Evolutionary conservation across 306 rosid species (phyloP), one percentile per base, ranked within the genome.

Genomic region (Fragaria vesca): DNA sequence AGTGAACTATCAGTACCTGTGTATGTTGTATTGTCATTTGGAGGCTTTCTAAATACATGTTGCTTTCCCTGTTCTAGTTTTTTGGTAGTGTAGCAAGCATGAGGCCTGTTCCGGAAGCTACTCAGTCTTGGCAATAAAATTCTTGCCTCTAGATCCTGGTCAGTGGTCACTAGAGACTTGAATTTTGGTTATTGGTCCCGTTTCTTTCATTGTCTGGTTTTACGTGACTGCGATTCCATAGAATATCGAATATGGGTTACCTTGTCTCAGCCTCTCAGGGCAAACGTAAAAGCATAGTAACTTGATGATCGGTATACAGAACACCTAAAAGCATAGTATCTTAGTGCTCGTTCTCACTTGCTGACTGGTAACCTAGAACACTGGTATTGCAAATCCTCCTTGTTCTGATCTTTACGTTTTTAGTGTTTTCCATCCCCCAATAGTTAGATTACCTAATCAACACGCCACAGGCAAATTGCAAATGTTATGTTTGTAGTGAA

Each of bases 11-110:
- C 74, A n/a, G 80, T 77, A 82, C 72, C 82, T 80, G 72, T 84
- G 84, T 75, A 85, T 82, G 85, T 82, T 80, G 77, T 80, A 75
- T 78, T 76, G 83, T 65, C 82, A 78, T 78, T 61, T 79, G 82
- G 82, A 88, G 82, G 78, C 78, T 85, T 85, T 51, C 70, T 79
- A 12, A 81, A 74, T 80, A 75, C 76, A 71, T 79, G 73, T 69
- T 81, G 71, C 67, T 52, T 71, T 80, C 79, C 34, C 78, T 74
- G 46, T 62, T 69, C 69, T 72, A 5, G 17, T 69, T 2, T 10
- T 78, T 72, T 85, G 42, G 34, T 45, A 24, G 12, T 78, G 65
- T 47, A 78, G 70, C 60, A 78, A 42, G 73, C 75, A 69, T 69
- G 30, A 63, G n/a, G 76, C 34, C 1, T 20, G 1, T n/a, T n/a